Evolutionary conservation across 2,329 filamentous ascomycete genomes (phyloP).

Genomic region (Penicillium sp.): DNA sequence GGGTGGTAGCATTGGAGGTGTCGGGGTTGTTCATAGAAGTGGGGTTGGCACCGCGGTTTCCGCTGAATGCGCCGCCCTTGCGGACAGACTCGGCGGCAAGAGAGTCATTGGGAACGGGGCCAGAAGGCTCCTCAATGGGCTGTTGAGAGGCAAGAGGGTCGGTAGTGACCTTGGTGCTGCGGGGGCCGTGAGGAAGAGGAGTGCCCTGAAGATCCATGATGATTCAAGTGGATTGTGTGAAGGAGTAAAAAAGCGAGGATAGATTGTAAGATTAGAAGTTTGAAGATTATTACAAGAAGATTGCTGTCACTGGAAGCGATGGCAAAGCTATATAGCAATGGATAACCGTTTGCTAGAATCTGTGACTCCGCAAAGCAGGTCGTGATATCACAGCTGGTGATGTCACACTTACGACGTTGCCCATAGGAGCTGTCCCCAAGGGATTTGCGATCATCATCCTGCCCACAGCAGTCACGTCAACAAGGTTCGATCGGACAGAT

Average conservation of each 20-base stretch:
- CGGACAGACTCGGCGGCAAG: conserved; percentile 68
- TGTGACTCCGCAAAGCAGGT: not conserved
- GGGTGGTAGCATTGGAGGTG: conserved; percentile 48
- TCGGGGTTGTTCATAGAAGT: conserved; percentile 53
- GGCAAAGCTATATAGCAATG: conserved; percentile 22
- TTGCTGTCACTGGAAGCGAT: conserved; percentile 4
- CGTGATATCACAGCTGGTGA: conserved; percentile 16
- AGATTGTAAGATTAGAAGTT: not conserved
- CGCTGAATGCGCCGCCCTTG: conserved; percentile 54
- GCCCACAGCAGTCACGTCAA: conserved; percentile 14
- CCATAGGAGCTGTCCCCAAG: conserved; percentile 2
- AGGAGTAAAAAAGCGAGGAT: conserved; percentile 1
- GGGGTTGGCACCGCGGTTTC: conserved; percentile 52
- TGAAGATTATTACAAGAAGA: too few relatives aligned
- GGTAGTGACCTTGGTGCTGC: conserved; percentile 42
- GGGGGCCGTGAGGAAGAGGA: conserved; percentile 28
- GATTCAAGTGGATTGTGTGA: conserved; percentile 5
- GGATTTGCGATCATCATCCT: conserved; percentile 8
- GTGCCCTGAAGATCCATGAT: conserved; percentile 41
- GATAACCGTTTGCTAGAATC: not conserved
- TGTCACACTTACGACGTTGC: conserved; percentile 30
- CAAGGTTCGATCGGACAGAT: not conserved
- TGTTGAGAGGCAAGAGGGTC: conserved; percentile 47
- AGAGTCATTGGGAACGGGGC: conserved; percentile 60
- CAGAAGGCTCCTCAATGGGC: conserved; percentile 57